A percentile compares a stretch with the other conserved stretches of the same genome.
phyloP scores from a whole-genome alignment of 495 filamentous ascomycete species.

The Melanomma pulvis-pyrius region DNA sequence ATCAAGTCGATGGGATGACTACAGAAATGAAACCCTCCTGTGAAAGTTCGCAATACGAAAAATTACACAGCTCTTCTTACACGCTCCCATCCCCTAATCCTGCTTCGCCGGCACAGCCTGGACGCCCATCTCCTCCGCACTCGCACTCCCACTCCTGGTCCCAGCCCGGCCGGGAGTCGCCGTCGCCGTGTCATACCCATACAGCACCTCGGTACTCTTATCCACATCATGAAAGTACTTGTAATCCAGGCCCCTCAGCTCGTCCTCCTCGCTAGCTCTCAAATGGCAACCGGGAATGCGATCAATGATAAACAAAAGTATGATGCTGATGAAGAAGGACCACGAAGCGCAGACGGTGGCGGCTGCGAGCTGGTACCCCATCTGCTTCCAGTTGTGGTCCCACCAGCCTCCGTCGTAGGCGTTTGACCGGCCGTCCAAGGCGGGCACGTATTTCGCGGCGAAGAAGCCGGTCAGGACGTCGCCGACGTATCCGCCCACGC shows the following conservation, averaged over 20 bases:
- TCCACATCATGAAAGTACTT: conserved; percentile 35
- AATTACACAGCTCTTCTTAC: neutral
- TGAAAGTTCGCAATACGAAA: too few relatives aligned
- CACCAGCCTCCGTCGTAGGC: conserved; percentile 34
- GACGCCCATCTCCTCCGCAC: conserved; percentile 13
- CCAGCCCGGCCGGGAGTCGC: conserved; percentile 1
- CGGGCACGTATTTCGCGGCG: conserved; percentile 29
- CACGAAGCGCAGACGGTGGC: conserved; percentile 34
- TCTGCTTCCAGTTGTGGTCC: conserved; percentile 37
- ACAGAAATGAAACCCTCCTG: too few relatives aligned
- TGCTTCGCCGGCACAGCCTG: conserved; percentile 4
- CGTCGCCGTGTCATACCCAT: conserved; percentile 11
- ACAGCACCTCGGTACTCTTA: conserved; percentile 8
- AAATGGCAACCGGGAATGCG: conserved; percentile 39
- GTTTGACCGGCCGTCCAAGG: conserved; percentile 31
- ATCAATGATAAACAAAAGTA: conserved; percentile 37
- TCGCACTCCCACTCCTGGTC: conserved; percentile 10
- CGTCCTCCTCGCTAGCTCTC: conserved; percentile 38
- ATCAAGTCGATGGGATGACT: too few relatives aligned
- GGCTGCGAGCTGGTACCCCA: conserved; percentile 39
- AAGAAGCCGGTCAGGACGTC: conserved; percentile 38
- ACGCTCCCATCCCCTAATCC: conserved; percentile 2
- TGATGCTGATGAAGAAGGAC: conserved; percentile 30
- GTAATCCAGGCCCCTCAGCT: conserved; percentile 37
- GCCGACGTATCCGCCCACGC: conserved; percentile 37